A percentile compares a stretch with the other conserved stretches of the same genome.
Conservation (phyloP, 2,329 filamentous ascomycete species). For the Domatiomyces catenatus region DNA sequence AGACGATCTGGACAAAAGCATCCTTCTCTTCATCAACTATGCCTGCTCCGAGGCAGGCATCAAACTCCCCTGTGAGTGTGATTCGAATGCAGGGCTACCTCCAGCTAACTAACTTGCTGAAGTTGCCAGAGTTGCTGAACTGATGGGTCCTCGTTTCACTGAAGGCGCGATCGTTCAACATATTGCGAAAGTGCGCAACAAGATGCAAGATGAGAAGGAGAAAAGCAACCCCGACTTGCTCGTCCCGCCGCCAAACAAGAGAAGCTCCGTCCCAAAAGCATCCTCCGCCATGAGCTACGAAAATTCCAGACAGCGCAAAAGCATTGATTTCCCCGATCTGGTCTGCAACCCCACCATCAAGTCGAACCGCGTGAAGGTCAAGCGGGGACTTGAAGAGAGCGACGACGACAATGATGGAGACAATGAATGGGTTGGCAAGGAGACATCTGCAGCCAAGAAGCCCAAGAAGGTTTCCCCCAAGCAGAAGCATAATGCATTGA, state of each 20-base stretch:
- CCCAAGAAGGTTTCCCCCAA: not conserved
- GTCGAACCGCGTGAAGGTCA: not conserved
- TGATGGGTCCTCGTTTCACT: slow-evolving; percentile 27
- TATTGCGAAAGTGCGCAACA: slow-evolving; percentile 28
- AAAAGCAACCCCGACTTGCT: slow-evolving; percentile 12
- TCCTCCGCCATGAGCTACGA: slow-evolving; percentile 12
- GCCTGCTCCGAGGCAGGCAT: slow-evolving; percentile 24
- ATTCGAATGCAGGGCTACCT: not conserved
- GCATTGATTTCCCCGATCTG: not conserved
- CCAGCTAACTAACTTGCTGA: not conserved
- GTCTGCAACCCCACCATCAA: not conserved
- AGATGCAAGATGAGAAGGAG: slow-evolving; percentile 19
- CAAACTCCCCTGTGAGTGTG: slow-evolving; percentile 27
- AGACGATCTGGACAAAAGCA: slow-evolving; percentile 30
- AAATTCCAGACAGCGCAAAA: slow-evolving; percentile 1
- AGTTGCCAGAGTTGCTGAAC: slow-evolving; percentile 23
- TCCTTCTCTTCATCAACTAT: slow-evolving; percentile 29
- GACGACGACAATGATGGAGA: not conserved
- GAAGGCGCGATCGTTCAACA: slow-evolving; percentile 34
- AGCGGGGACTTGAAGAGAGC: not conserved
- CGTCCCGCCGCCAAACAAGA: slow-evolving; percentile 28
- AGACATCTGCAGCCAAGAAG: not conserved
- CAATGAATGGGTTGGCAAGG: not conserved
- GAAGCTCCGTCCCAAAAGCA: slow-evolving; percentile 18
- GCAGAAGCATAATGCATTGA: not conserved